Percentiles rank a stretch among this genome's conserved stretches.
Conservation (phyloP, 306 rosid species). For the Vigna radiata region DNA sequence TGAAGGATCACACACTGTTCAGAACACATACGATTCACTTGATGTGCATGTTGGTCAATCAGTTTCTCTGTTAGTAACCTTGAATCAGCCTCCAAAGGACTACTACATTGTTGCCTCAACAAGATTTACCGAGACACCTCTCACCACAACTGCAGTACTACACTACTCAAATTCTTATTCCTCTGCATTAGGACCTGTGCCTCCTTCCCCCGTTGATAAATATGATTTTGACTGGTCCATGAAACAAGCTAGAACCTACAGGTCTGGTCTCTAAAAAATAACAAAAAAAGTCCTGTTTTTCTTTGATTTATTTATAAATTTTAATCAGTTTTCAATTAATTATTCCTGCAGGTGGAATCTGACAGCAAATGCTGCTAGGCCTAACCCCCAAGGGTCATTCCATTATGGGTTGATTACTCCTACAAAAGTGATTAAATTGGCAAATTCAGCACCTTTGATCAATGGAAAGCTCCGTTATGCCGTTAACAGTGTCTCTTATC, state of each 20-base stretch:
- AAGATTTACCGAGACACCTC: constrained; percentile 67
- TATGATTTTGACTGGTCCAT: constrained; percentile 79
- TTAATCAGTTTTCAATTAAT: constrained; percentile 29
- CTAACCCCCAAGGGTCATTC: constrained; percentile 97
- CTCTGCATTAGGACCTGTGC: constrained; percentile 72
- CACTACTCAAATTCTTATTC: constrained; percentile 80
- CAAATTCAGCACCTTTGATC: constrained; percentile 75
- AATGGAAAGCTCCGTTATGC: constrained; percentile 87
- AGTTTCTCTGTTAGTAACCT: constrained; percentile 74
- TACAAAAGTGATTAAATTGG: constrained; percentile 68
- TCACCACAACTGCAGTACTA: constrained; percentile 66
- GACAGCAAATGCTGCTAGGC: constrained; percentile 99
- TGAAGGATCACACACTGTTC: constrained; percentile 92
- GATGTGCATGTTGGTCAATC: constrained; percentile 98
- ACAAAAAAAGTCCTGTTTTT: background rate
- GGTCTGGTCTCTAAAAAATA: constrained; percentile 44
- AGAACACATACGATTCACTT: constrained; percentile 80
- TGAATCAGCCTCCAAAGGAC: constrained; percentile 82
- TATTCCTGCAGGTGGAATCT: constrained; percentile 82
- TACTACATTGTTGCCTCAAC: constrained; percentile 91
- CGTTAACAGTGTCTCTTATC: constrained; percentile 73
- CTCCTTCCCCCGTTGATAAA: constrained; percentile 65
- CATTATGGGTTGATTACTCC: constrained; percentile 85
- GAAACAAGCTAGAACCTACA: constrained; percentile 87
- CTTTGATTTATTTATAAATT: constrained; percentile 11